Base-by-base conservation (phyloP, 176 grass and related monocot genomes). In the Hyparrhenia diplandra region DNA sequence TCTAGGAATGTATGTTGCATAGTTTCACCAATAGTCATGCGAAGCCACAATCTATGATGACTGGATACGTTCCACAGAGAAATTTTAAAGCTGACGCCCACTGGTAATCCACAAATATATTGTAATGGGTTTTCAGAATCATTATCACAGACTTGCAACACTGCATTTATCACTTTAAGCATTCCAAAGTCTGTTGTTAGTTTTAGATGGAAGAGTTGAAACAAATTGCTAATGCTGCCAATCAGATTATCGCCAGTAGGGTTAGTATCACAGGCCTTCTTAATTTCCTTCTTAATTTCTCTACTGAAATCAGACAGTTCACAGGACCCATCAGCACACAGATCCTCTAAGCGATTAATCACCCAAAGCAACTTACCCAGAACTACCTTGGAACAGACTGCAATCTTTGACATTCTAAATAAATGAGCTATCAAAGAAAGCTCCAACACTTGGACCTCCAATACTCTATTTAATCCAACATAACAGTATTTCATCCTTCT, bases 371-470 rank as follows among this genome's bases (percentile, higher is more conserved):
- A 45, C 78, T 87, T 93, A 40, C 70, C 84, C 68, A 91, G 77
- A 75, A 85, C 45, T 58, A 75, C 5, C 35, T 91, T 45, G 49
- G 86, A 87, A 75, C 25, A 45, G 32, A 52, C 54, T 78, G 82
- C 75, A 69, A 71, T 31, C 64, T 89, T 75, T 9, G 72, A 80
- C 6, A 91, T 60, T 84, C 82, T 84, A 86, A 91, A 86, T 52
- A 90, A 70, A 84, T 80, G 85, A 69, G 71, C 77, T 58, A 95
- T 78, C 73, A 98, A 88, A 68, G 70, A 82, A 42, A 98, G 43
- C 74, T 98, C 92, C 69, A 93, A 68, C 40, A 98, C 80, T 74
- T 91, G 86, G 74, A 80, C 69, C 79, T 98, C 88, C 69, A 91
- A 28, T 66, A 83, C 90, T 80, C 77, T 84, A 80, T 51, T 79